Evolutionary conservation across 805 yeast genomes (phyloP).

Genomic region (Pichia cabralensis): DNA sequence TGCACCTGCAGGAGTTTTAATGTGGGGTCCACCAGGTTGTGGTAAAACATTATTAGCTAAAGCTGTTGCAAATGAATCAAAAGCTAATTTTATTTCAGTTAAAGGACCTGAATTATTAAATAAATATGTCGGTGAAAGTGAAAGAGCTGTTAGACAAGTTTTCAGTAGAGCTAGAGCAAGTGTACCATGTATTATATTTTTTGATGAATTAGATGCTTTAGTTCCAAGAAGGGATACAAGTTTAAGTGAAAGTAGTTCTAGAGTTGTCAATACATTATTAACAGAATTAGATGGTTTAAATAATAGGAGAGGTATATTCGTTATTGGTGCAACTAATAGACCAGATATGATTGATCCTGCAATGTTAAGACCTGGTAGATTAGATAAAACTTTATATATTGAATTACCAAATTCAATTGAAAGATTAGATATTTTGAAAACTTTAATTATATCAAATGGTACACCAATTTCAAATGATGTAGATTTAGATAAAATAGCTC

Average conservation of each 20-base stretch:
- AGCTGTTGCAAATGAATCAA: constrained; percentile 95
- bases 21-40: constrained; percentile 99
- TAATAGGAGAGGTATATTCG: constrained; percentile 87
- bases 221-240: constrained; percentile 91
- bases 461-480: constrained; percentile 67
- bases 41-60: constrained; percentile 95
- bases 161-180: constrained; percentile 93
- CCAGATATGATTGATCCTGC: constrained; percentile 99
- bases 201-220: constrained; percentile 92
- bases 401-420: constrained; percentile 78
- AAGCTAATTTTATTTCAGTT: constrained; percentile 91
- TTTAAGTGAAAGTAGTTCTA: constrained; percentile 77
- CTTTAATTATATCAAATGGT: constrained; percentile 58
- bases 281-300: constrained; percentile 94
- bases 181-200: constrained; percentile 86
- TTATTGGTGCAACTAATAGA: constrained; percentile 92
- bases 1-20: constrained; percentile 92
- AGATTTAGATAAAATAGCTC: constrained; percentile 51
- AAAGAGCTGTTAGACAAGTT: constrained; percentile 84
- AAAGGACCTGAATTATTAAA: constrained; percentile 95
- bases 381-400: constrained; percentile 86
- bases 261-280: constrained; percentile 89
- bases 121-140: constrained; percentile 94
- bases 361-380: constrained; percentile 92
- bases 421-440: constrained; percentile 69